Percentiles rank a stretch among this genome's conserved stretches.
Evolutionary conservation across 306 rosid species (phyloP).

Genomic region (Luffa aegyptiaca): DNA sequence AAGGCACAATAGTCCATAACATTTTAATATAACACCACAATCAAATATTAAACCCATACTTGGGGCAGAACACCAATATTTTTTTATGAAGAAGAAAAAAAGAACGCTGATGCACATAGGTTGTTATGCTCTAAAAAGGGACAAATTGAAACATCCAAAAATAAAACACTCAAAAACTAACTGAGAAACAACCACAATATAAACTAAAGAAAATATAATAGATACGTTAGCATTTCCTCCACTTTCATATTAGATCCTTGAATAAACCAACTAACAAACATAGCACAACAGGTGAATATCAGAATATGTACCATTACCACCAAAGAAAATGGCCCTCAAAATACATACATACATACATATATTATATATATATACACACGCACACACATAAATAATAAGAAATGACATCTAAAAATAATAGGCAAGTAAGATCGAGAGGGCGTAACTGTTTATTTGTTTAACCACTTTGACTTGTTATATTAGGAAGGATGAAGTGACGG

Average conservation of each 20-base stretch:
- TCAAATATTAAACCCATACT: background rate
- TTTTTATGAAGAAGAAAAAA: background rate
- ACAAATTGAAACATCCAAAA: background rate
- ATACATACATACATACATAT: background rate
- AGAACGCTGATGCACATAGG: background rate
- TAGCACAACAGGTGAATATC: background rate
- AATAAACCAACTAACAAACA: background rate
- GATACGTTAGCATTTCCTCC: background rate
- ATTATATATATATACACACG: background rate
- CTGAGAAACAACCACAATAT: background rate
- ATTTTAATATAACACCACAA: background rate
- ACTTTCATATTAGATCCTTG: background rate
- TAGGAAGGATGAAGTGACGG: background rate
- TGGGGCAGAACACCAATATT: background rate
- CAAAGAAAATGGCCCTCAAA: background rate
- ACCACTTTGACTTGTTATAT: background rate
- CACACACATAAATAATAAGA: too few species aligned
- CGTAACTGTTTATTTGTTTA: background rate
- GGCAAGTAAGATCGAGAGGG: background rate
- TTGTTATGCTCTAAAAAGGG: background rate
- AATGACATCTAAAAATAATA: background rate
- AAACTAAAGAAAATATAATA: background rate
- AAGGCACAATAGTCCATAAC: background rate
- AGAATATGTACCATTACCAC: background rate
- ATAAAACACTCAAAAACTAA: background rate